Evolutionary conservation across 2,329 filamentous ascomycete species (phyloP), one percentile per base, ranked within the genome.

Genomic region (Simplicillium aogashimaense): DNA sequence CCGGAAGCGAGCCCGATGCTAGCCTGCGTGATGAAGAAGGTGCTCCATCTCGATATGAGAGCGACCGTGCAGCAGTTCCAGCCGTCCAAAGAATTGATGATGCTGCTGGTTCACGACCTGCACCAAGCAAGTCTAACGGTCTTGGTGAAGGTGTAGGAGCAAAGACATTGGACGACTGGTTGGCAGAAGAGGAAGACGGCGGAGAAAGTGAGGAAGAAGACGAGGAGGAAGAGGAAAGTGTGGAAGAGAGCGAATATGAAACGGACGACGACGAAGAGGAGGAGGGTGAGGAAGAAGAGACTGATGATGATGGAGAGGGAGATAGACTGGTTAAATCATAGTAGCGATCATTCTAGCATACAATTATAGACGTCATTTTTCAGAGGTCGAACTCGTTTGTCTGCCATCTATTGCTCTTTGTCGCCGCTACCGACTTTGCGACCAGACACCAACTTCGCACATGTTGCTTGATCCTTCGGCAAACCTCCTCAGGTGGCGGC

Each of bases 101-200:
- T 16, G 76, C 72, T 1, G 64, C 60, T 42, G 56, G 56, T 14
- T 44, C 53, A 8, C 5, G 5, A 5, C 30, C 30, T 13, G 48
- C 49, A 15, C 61, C 60, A 8, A 61, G 56, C 31, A 74, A 64
- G 50, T 59, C 64, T 12, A 80, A 80, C 53, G 75, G 66, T 1
- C 47, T 62, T 12, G 60, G 63, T 5, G 79, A 79, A 37, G 68
- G 61, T 10, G 57, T 69, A 1, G 71, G 72, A 38, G 77, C 78
- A 32, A 95, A 94, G 72, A 86, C 82, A 15, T 65, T 98, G 46
- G 88, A 97, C 64, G 87, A 95, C 57, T 97, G 92, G 89, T 68
- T 97, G 42, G 87, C 82, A 4, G 84, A 87, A 53, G 78, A 77
- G 34, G 76, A 78, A 13, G 70, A 67, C 20, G 72, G 70, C n/a